phyloP scores from a whole-genome alignment of 306 rosid genomes.

The Geum urbanum region DNA sequence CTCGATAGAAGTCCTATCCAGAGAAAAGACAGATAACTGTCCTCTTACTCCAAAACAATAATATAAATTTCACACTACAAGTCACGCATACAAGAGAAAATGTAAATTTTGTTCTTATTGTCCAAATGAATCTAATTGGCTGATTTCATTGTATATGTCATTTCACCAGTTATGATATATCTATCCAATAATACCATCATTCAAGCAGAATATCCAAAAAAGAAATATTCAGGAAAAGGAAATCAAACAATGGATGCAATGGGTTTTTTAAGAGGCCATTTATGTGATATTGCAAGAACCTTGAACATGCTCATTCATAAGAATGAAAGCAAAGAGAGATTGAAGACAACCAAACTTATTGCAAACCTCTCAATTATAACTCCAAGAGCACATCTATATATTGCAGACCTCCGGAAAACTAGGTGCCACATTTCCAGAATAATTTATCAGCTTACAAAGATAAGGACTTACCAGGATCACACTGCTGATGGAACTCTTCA shows the following conservation, averaged over 20 bases:
- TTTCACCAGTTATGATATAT: not conserved
- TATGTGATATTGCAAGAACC: not conserved
- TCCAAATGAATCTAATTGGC: not conserved
- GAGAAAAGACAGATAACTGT: conserved; percentile 5
- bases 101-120: not conserved
- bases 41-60: not conserved
- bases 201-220: not conserved
- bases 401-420: not conserved
- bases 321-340: not conserved
- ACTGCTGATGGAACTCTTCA: conserved; percentile 75
- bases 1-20: not conserved
- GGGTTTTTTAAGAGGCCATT: too few species aligned
- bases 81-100: not conserved
- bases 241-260: not conserved
- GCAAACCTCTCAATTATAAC: not conserved
- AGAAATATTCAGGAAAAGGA: not conserved
- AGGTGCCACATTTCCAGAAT: not conserved
- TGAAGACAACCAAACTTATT: not conserved
- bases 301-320: not conserved
- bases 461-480: conserved; percentile 70
- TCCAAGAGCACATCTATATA: not conserved
- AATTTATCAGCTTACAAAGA: not conserved
- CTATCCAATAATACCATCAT: conserved; percentile 1
- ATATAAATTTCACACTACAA: not conserved
- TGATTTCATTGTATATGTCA: not conserved